Evolutionary conservation across 176 grass and related monocot genomes (phyloP).

Genomic region (Phoenix roebelenii): DNA sequence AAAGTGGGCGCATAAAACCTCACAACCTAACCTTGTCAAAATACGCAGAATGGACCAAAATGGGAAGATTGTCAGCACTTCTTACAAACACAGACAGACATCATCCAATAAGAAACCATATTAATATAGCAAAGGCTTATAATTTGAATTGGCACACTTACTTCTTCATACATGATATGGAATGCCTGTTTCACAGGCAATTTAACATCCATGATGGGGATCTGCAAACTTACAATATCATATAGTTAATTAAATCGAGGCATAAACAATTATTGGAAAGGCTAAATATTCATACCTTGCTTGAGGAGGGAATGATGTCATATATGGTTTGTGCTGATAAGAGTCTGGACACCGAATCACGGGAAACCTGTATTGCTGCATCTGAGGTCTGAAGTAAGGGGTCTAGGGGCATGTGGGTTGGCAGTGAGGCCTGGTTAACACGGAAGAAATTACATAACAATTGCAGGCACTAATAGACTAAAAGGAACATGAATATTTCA

Average conservation of each 20-base stretch:
- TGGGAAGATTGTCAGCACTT: no score
- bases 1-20: no score
- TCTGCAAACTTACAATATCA: constrained; percentile 28
- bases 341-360: constrained; percentile 35
- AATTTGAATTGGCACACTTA: constrained; percentile 20
- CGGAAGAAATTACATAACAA: neutral
- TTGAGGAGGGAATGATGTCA: constrained; percentile 57
- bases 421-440: no score
- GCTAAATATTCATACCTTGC: constrained; percentile 53
- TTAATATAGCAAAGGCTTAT: neutral
- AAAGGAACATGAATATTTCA: neutral
- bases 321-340: constrained; percentile 52
- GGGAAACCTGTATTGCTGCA: constrained; percentile 33
- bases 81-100: no score
- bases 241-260: constrained; percentile 15
- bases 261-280: constrained; percentile 10
- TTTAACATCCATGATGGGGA: constrained; percentile 45
- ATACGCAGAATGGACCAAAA: no score
- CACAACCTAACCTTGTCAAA: no score
- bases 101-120: neutral
- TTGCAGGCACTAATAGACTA: neutral
- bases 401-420: constrained; percentile 38
- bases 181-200: constrained; percentile 72
- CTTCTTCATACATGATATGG: constrained; percentile 64
- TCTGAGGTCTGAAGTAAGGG: constrained; percentile 22